Percentiles rank a stretch among this genome's conserved stretches.
Conservation (phyloP, 2,329 filamentous ascomycete genomes). For the Alternaria sp. region DNA sequence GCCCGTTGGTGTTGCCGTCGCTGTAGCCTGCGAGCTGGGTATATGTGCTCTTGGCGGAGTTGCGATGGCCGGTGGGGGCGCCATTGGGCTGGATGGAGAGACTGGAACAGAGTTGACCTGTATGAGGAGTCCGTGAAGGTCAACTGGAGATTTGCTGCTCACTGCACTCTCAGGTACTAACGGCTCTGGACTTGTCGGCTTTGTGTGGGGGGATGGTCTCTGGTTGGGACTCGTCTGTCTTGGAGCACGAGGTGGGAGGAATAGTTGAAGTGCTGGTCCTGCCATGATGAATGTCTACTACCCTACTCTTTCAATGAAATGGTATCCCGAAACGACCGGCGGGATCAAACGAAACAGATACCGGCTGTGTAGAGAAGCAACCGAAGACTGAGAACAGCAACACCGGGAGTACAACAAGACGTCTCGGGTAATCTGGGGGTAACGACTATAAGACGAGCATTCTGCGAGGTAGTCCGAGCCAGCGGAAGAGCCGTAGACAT, state of each 20-base stretch:
- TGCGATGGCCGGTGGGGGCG: conserved; percentile 31
- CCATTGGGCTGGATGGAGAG: conserved; percentile 41
- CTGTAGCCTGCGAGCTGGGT: conserved; percentile 28
- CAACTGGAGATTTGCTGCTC: conserved; percentile 40
- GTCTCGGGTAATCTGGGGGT: conserved; percentile 44
- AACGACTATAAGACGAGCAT: conserved; percentile 44
- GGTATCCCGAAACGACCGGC: conserved; percentile 31
- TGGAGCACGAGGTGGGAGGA: conserved; percentile 49
- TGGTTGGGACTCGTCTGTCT: conserved; percentile 46
- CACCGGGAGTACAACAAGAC: conserved; percentile 30
- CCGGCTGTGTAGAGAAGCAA: conserved; percentile 22
- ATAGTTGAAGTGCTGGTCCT: conserved; percentile 49
- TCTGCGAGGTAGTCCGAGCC: conserved; percentile 12
- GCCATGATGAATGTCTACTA: conserved; percentile 40
- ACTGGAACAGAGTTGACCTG: conserved; percentile 52
- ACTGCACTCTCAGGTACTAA: conserved; percentile 43
- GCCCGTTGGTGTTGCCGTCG: conserved; percentile 35
- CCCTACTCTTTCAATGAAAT: conserved; percentile 28
- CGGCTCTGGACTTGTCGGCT: conserved; percentile 44
- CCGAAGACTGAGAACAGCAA: conserved; percentile 25
- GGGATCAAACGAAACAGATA: conserved; percentile 22
- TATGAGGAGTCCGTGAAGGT: conserved; percentile 53
- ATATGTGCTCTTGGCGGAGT: conserved; percentile 43
- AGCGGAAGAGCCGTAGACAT: conserved; percentile 27
- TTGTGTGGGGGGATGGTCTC: conserved; percentile 36